Percentiles rank a stretch among this genome's conserved stretches.
These are phyloP conservation scores for Daldinia eschscholtzii DNA, from an alignment of 2,329 filamentous ascomycete genomes.

Conservation along the genomic window DNA sequence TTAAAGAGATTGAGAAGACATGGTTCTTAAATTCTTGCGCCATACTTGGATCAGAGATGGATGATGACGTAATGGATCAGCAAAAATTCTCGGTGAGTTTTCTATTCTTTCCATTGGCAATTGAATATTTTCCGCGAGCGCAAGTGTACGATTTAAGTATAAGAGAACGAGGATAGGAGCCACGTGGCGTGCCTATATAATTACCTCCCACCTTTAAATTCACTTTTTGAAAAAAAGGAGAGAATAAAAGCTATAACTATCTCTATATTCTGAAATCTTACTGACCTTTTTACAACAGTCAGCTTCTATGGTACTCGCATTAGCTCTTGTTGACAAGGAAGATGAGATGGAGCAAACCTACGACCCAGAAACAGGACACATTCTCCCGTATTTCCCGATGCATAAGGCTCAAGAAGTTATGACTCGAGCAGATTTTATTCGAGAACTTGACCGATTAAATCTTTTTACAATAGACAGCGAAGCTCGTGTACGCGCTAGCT, in stretches of 20 bases:
- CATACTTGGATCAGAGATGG: constrained; percentile 82
- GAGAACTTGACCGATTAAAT: constrained; percentile 91
- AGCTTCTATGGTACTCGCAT: constrained; percentile 92
- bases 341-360: constrained; percentile 74
- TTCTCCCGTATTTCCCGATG: constrained; percentile 83
- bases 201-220: not conserved
- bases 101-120: not conserved
- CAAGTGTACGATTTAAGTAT: not conserved
- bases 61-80: constrained; percentile 96
- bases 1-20: constrained; percentile 77
- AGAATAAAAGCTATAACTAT: not conserved
- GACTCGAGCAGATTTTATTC: constrained; percentile 95
- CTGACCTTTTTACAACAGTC: constrained; percentile 69
- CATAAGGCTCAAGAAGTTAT: constrained; percentile 91
- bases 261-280: not conserved
- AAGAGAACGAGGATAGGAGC: not conserved
- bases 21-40: constrained; percentile 86
- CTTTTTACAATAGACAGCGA: constrained; percentile 93
- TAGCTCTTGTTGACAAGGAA: constrained; percentile 88
- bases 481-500: constrained; percentile 90
- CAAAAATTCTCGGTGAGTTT: constrained; percentile 25
- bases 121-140: not conserved
- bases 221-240: not conserved
- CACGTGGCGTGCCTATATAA: not conserved
- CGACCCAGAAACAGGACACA: constrained; percentile 75